These are phyloP conservation scores for Conoideocrella luteorostrata DNA, from an alignment of 2,329 filamentous ascomycete species.

Conservation along the genomic window DNA sequence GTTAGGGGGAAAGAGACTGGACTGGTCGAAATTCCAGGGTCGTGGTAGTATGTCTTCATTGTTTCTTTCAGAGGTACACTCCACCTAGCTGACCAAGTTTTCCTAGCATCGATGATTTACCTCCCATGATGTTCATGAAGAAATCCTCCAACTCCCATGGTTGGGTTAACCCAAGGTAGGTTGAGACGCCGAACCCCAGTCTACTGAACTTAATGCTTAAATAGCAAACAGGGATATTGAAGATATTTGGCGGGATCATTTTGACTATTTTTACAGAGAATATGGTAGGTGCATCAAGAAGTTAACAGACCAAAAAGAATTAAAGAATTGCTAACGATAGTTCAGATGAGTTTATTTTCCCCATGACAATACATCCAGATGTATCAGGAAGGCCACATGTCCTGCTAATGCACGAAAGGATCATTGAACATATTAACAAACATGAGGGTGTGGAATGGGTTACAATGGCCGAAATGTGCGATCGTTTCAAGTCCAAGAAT, in stretches of 20 bases:
- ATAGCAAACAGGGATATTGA: constrained; percentile 42
- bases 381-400: constrained; percentile 66
- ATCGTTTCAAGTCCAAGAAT: constrained; percentile 66
- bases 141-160: constrained; percentile 59
- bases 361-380: constrained; percentile 72
- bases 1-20: constrained; percentile 52
- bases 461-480: constrained; percentile 64
- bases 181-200: neutral
- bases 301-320: too few relatives aligned
- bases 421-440: constrained; percentile 62
- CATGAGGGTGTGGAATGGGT: constrained; percentile 58
- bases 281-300: constrained; percentile 29
- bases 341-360: constrained; percentile 65
- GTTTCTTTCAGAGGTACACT: too few relatives aligned
- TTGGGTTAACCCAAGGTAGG: constrained; percentile 41
- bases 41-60: constrained; percentile 12
- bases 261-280: constrained; percentile 69
- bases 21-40: constrained; percentile 57
- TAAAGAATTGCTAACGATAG: neutral
- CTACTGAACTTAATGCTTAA: too few relatives aligned
- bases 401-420: constrained; percentile 61
- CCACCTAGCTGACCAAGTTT: neutral
- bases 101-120: constrained; percentile 46
- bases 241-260: constrained; percentile 60
- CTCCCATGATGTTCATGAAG: constrained; percentile 70